These are phyloP conservation scores for Termitomyces sp. DNA, from an alignment of 768 basidiomycete species.

Conservation along the genomic window DNA sequence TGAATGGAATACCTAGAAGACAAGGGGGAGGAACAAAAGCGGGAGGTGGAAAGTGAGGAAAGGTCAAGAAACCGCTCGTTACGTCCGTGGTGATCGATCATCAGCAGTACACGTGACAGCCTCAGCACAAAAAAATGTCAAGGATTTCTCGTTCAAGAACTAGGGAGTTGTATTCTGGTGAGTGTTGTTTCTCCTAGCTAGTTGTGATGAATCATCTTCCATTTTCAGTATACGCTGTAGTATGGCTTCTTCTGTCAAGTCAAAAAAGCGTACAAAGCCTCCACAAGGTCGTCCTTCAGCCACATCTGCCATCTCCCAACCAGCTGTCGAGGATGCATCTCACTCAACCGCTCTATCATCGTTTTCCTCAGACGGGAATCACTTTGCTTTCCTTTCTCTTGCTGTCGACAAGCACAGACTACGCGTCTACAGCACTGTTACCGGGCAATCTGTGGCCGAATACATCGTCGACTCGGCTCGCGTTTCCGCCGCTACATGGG, in stretches of 20 bases:
- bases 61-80: background rate
- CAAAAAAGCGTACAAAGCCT: slow-evolving; percentile 57
- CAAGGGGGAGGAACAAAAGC: background rate
- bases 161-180: slow-evolving; percentile 5
- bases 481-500: slow-evolving; percentile 55
- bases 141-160: background rate
- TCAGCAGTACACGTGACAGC: slow-evolving; percentile 10
- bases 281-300: slow-evolving; percentile 47
- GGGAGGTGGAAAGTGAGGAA: background rate
- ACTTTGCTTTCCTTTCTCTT: slow-evolving; percentile 60
- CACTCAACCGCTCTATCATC: slow-evolving; percentile 42
- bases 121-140: slow-evolving; percentile 10
- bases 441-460: slow-evolving; percentile 55
- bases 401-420: slow-evolving; percentile 71
- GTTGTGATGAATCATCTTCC: background rate
- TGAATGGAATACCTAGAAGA: background rate
- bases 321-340: slow-evolving; percentile 45
- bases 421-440: slow-evolving; percentile 56
- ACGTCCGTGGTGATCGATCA: slow-evolving; percentile 12
- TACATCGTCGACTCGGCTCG: slow-evolving; percentile 52
- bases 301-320: slow-evolving; percentile 54
- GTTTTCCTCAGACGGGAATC: slow-evolving; percentile 54
- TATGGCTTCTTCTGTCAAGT: slow-evolving; percentile 43
- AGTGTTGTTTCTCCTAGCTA: background rate
- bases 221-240: background rate